Base-by-base conservation (phyloP, 331 rosid genomes). In the Erythrophleum ivorense region DNA sequence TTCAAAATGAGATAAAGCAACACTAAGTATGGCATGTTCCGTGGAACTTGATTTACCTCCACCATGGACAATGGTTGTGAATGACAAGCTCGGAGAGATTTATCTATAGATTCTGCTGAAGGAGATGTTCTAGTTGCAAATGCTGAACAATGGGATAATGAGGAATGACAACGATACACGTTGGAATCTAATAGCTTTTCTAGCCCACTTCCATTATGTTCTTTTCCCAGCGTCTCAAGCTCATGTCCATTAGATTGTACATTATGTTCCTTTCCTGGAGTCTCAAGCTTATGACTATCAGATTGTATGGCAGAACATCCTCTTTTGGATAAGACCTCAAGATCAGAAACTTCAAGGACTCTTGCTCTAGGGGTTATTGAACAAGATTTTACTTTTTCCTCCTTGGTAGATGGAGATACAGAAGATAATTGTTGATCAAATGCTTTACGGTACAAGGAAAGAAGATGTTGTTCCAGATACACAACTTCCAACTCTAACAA, bases 41-140 rank as follows among this genome's bases (percentile, higher is more conserved):
- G 57, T 67, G 67, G 60, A 57, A 83, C 74, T 70, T 46, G 75
- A 88, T 73, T 87, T 89, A 96, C 99, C 97, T 91, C 98, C 87
- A 83, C 75, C 97, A 92, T 91, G 79, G 97, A 89, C 88, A 89
- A 85, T 2, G 98, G 98, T 80, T 96, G 97, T 46, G 98, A 96
- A 77, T 92, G 98, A 66, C 94, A 93, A 38, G 91, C 86, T 2
- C 98, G 97, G 63, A 90, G 76, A 80, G 99, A 74, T 83, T 88
- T 91, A 21, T 64, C 81, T 76, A 84, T 83, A 64, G 90, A 87
- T 21, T 88, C 92, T 54, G 63, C 92, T 6, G 88, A 83, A 41
- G 90, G 91, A 78, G 94, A 89, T 62, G 83, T 72, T 85, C 90
- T 91, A 58, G 80, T 81, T 24, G 77, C 75, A 71, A 85, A 85